A percentile compares a stretch with the other conserved stretches of the same genome.
These are phyloP conservation scores for Mortierella sp. DNA, from an alignment of 371 early-diverging fungal genomes.

Conservation along the genomic window DNA sequence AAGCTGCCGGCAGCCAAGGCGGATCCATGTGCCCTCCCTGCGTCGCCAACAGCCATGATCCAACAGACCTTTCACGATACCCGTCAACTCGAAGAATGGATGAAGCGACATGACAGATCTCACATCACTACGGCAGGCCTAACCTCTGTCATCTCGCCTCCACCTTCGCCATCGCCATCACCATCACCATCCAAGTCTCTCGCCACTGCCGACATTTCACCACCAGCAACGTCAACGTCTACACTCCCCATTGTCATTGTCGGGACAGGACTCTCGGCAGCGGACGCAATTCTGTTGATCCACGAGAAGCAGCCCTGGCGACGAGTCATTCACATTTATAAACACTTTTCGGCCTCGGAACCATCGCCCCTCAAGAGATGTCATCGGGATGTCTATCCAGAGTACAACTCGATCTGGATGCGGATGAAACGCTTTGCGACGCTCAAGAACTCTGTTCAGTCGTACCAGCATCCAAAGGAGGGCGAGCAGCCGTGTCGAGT, in stretches of 20 bases:
- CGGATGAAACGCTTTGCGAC: slow-evolving; percentile 49
- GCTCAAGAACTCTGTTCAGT: slow-evolving; percentile 39
- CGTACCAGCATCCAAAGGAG: slow-evolving; percentile 19
- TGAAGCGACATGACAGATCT: slow-evolving; percentile 19
- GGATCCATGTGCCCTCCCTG: slow-evolving; percentile 31
- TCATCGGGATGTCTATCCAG: slow-evolving; percentile 54
- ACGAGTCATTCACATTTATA: slow-evolving; percentile 48
- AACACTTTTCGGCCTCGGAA: slow-evolving; percentile 44
- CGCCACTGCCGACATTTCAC: not conserved
- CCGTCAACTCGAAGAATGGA: slow-evolving; percentile 54
- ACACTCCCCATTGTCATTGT: slow-evolving; percentile 48
- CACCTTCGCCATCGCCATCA: slow-evolving; percentile 23
- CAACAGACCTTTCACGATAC: slow-evolving; percentile 54
- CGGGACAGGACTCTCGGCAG: slow-evolving; percentile 58
- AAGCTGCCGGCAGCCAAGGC: slow-evolving; percentile 33
- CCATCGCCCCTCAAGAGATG: slow-evolving; percentile 55
- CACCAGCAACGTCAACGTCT: not conserved
- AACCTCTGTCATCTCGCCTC: not conserved
- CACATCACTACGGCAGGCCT: not conserved
- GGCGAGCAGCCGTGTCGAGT: slow-evolving; percentile 3
- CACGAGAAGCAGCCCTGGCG: slow-evolving; percentile 53
- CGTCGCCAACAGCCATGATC: slow-evolving; percentile 26
- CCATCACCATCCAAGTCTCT: slow-evolving; percentile 6
- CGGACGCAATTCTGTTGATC: slow-evolving; percentile 54
- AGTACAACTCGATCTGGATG: slow-evolving; percentile 51